Evolutionary conservation across 78 protist genomes (phyloP).

Genomic region (Fonticula alba): DNA sequence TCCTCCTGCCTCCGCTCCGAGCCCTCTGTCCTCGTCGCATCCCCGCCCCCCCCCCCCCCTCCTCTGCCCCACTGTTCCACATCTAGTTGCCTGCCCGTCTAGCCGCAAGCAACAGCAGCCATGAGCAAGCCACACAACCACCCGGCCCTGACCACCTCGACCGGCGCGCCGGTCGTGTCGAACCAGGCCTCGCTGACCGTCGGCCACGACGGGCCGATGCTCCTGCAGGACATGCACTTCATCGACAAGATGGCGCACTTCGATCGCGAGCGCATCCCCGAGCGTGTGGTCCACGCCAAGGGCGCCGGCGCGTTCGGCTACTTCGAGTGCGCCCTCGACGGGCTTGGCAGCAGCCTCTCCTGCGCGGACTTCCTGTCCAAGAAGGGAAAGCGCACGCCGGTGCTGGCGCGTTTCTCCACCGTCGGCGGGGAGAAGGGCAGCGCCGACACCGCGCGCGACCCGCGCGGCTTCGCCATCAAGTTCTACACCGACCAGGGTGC

Average conservation of each 20-base stretch:
- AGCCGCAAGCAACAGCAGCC: no score
- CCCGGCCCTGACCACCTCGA: conserved; percentile 22
- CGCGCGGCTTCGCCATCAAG: conserved; percentile 63
- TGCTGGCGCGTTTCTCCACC: conserved; percentile 62
- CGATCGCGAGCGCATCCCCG: conserved; percentile 56
- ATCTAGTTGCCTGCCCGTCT: no score
- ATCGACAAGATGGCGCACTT: conserved; percentile 39
- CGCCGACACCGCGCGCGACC: conserved; percentile 58
- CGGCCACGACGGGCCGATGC: conserved; percentile 45
- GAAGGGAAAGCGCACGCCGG: conserved; percentile 37
- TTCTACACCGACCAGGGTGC: conserved; percentile 68
- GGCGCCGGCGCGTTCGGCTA: conserved; percentile 61
- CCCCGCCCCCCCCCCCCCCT: no score
- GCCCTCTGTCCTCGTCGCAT: no score
- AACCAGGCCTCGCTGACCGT: conserved; percentile 35
- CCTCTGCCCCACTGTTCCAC: no score
- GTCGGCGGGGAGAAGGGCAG: conserved; percentile 54
- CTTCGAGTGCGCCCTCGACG: conserved; percentile 25
- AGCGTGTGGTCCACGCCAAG: conserved; percentile 54
- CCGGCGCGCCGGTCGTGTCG: conserved; percentile 31
- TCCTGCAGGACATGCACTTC: conserved; percentile 41
- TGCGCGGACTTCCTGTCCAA: conserved; percentile 29
- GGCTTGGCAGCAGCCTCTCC: conserved; percentile 24
- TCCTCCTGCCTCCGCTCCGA: no score
- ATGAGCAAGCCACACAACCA: no score